Evolutionary conservation across 805 yeast species (phyloP).

Genomic region (Kuraishia capsulata): DNA sequence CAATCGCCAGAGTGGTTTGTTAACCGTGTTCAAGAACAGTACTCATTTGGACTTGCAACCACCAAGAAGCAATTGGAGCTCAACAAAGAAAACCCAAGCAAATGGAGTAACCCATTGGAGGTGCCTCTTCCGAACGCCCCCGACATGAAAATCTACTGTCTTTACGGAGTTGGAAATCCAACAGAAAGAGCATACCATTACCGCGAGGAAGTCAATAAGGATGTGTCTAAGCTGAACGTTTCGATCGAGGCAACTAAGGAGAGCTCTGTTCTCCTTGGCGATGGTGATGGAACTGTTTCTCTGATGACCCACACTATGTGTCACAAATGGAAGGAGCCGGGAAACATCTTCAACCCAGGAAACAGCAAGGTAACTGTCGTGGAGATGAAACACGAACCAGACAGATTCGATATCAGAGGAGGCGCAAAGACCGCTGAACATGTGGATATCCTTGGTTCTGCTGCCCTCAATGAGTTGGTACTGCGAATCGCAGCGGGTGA

Average conservation of each 20-base stretch:
- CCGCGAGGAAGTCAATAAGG: conserved; percentile 53
- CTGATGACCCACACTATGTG: conserved; percentile 82
- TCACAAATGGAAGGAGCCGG: conserved; percentile 76
- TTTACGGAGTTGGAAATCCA: conserved; percentile 95
- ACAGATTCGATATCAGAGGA: conserved; percentile 87
- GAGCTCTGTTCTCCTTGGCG: conserved; percentile 70
- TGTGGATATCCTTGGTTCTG: conserved; percentile 91
- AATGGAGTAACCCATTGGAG: conserved; percentile 94
- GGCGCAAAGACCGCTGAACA: conserved; percentile 98
- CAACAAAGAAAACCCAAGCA: conserved; percentile 64
- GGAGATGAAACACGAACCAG: conserved; percentile 91
- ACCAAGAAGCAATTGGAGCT: conserved; percentile 45
- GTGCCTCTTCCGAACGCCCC: conserved; percentile 92
- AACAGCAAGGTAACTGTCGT: conserved; percentile 64
- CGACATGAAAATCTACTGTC: conserved; percentile 76
- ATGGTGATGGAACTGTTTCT: conserved; percentile 96
- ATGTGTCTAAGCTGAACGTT: conserved; percentile 45
- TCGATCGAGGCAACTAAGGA: conserved; percentile 56
- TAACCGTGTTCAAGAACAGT: conserved; percentile 55
- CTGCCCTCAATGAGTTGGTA: conserved; percentile 82
- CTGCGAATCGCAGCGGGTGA: conserved; percentile 75
- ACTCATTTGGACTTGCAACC: conserved; percentile 70
- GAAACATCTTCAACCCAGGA: conserved; percentile 75
- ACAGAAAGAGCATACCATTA: conserved; percentile 92
- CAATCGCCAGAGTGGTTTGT: conserved; percentile 73